These are phyloP conservation scores for Barbatosphaeria neglecta DNA, from an alignment of 495 filamentous ascomycete species.

Conservation along the genomic window DNA sequence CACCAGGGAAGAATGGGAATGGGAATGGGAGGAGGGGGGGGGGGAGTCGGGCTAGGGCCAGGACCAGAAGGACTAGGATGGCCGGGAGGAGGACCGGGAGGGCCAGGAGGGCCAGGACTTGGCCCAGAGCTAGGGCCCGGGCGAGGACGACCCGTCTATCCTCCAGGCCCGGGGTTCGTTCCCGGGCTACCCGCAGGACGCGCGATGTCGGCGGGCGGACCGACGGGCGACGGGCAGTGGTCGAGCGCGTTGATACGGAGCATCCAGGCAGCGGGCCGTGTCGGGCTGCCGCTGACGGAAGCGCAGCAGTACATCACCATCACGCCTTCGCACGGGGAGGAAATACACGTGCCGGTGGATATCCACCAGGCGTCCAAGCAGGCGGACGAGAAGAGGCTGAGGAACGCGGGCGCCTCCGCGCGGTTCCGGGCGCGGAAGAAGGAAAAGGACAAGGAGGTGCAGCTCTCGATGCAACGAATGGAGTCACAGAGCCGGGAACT, in stretches of 20 bases:
- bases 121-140: too few relatives aligned
- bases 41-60: too few relatives aligned
- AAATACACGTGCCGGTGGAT: constrained; percentile 54
- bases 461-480: constrained; percentile 51
- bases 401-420: constrained; percentile 87
- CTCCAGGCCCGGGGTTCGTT: background rate
- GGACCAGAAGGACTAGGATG: too few relatives aligned
- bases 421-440: constrained; percentile 82
- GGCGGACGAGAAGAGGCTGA: constrained; percentile 82
- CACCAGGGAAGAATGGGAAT: too few relatives aligned
- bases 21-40: too few relatives aligned
- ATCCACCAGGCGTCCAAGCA: constrained; percentile 72
- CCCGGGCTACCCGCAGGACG: background rate
- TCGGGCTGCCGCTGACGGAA: constrained; percentile 25
- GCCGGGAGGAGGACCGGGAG: too few relatives aligned
- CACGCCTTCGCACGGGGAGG: constrained; percentile 28
- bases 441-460: constrained; percentile 70
- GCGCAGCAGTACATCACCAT: constrained; percentile 29
- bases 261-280: constrained; percentile 13
- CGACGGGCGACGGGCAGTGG: background rate
- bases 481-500: constrained; percentile 43
- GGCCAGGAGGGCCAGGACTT: too few relatives aligned
- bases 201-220: background rate
- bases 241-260: background rate
- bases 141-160: background rate